These are phyloP conservation scores for Penicillium angulare DNA, from an alignment of 495 filamentous ascomycete genomes.

Conservation along the genomic window DNA sequence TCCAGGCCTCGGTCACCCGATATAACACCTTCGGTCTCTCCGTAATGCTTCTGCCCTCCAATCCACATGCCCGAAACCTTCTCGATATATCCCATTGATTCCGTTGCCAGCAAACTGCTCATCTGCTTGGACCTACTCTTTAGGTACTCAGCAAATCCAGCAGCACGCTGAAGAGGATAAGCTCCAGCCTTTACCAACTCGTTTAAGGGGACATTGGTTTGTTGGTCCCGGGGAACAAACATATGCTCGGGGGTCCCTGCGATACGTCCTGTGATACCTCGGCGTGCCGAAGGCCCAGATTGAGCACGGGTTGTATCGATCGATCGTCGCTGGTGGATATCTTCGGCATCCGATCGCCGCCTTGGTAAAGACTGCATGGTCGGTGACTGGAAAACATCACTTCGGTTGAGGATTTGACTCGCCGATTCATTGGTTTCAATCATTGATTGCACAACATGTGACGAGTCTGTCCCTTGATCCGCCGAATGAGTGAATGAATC, in stretches of 20 bases:
- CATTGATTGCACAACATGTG: conserved; percentile 64
- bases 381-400: conserved; percentile 87
- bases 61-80: conserved; percentile 98
- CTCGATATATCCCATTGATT: conserved; percentile 96
- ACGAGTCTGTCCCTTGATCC: conserved; percentile 67
- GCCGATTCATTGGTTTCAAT: conserved; percentile 76
- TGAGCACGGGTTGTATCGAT: conserved; percentile 40
- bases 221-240: not conserved
- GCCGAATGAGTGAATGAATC: conserved; percentile 75
- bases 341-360: conserved; percentile 25
- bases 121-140: conserved; percentile 74
- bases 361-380: conserved; percentile 54
- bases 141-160: conserved; percentile 80
- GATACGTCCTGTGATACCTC: conserved; percentile 8
- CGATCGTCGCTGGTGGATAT: conserved; percentile 34
- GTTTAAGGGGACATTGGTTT: conserved; percentile 11
- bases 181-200: conserved; percentile 71
- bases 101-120: conserved; percentile 81
- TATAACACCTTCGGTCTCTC: conserved; percentile 66
- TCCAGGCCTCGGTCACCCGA: conserved; percentile 63
- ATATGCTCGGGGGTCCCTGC: conserved; percentile 22
- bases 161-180: conserved; percentile 83
- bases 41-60: conserved; percentile 86
- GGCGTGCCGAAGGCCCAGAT: conserved; percentile 3
- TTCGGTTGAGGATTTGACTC: conserved; percentile 83